Conservation (phyloP, 257 asterid genomes). For the Rubia yunnanensis region DNA sequence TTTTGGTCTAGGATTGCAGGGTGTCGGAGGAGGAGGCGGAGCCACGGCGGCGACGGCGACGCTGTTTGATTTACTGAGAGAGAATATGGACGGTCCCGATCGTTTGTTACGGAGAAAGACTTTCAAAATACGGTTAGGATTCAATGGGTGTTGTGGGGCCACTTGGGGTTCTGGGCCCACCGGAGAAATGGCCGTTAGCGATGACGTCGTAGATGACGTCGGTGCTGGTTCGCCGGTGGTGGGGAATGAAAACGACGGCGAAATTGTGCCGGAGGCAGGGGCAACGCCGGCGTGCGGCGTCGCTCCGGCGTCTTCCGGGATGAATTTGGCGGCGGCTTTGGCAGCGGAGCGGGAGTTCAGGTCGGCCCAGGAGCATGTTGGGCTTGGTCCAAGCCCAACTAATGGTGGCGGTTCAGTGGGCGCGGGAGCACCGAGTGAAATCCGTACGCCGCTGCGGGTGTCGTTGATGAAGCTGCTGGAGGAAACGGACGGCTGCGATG, state of each 20-base stretch:
- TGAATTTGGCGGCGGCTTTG: constrained; percentile 80
- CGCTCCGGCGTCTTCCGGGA: constrained; percentile 36
- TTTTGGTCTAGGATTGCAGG: constrained; percentile 51
- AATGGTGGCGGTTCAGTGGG: not conserved
- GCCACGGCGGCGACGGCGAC: constrained; percentile 31
- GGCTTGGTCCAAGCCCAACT: constrained; percentile 19
- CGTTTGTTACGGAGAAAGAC: constrained; percentile 42
- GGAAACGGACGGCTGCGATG: constrained; percentile 61
- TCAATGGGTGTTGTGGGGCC: constrained; percentile 61
- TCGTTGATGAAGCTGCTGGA: constrained; percentile 83
- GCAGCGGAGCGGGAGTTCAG: constrained; percentile 69
- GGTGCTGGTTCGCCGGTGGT: constrained; percentile 13
- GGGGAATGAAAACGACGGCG: constrained; percentile 7
- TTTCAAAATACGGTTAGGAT: constrained; percentile 58
- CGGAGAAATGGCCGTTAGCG: constrained; percentile 33
- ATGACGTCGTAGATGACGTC: constrained; percentile 22
- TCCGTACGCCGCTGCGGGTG: constrained; percentile 42
- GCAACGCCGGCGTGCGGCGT: constrained; percentile 28
- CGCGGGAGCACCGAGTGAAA: constrained; percentile 1
- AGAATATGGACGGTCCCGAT: constrained; percentile 53
- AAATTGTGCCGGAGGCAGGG: constrained; percentile 15
- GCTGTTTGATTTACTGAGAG: constrained; percentile 34
- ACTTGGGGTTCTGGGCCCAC: constrained; percentile 46
- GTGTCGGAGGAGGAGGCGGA: constrained; percentile 34
- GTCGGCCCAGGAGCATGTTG: constrained; percentile 39